Conservation (phyloP, 495 filamentous ascomycete genomes). For the Penicillium angulare region DNA sequence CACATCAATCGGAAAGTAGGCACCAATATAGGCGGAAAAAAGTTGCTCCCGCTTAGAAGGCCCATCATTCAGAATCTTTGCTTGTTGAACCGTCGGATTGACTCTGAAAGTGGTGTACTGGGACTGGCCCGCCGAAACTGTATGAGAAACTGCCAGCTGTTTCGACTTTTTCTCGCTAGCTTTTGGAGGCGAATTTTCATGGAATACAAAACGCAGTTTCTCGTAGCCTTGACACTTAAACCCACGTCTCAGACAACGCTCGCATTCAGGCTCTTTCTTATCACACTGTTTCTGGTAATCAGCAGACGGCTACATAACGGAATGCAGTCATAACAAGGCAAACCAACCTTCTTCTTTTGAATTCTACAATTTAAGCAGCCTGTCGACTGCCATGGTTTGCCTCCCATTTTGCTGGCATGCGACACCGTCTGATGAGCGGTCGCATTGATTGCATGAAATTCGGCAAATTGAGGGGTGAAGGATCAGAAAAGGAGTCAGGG, state of each 20-base stretch:
- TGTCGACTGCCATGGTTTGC: too few relatives aligned
- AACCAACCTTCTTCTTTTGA: too few relatives aligned
- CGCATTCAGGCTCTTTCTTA: not conserved
- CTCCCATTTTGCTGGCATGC: too few relatives aligned
- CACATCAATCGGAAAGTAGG: not conserved
- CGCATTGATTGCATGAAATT: too few relatives aligned
- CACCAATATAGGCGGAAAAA: not conserved
- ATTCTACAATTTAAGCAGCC: too few relatives aligned
- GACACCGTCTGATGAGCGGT: too few relatives aligned
- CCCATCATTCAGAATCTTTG: not conserved
- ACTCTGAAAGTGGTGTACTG: not conserved
- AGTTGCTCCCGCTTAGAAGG: not conserved
- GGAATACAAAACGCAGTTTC: not conserved
- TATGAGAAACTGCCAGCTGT: too few relatives aligned
- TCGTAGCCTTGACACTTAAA: not conserved
- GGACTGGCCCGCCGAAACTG: not conserved
- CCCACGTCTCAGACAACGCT: not conserved
- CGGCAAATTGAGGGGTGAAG: too few relatives aligned
- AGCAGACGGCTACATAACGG: too few relatives aligned
- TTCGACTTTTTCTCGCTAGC: not conserved
- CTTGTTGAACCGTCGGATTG: not conserved
- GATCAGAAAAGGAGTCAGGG: too few relatives aligned
- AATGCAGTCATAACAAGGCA: too few relatives aligned
- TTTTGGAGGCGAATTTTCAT: not conserved
- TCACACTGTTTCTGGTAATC: too few relatives aligned